Conservation (phyloP, 345 rosid genomes). For the Psidium friedrichsthalianum region DNA sequence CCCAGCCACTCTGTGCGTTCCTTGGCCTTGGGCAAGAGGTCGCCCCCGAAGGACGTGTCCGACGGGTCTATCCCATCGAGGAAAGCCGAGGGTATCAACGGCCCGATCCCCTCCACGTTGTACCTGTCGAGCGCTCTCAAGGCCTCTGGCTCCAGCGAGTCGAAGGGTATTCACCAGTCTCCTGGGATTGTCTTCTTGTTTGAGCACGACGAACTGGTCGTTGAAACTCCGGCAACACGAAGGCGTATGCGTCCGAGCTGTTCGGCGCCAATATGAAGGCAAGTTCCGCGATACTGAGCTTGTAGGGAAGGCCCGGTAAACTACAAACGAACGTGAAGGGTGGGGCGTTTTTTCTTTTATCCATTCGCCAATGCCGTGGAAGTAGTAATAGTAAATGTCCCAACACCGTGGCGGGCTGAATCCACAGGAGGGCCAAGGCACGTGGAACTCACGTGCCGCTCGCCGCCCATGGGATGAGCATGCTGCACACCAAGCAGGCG, state of each 20-base stretch:
- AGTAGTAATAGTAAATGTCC: slow-evolving; percentile 48
- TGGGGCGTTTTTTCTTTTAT: slow-evolving; percentile 6
- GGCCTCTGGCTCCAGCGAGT: slow-evolving; percentile 46
- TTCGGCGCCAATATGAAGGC: slow-evolving; percentile 43
- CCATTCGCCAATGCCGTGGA: slow-evolving; percentile 19
- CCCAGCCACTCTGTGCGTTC: slow-evolving; percentile 30
- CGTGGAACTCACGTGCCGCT: slow-evolving; percentile 31
- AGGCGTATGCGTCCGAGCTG: not conserved
- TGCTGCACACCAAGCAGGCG: slow-evolving; percentile 30
- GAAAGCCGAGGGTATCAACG: slow-evolving; percentile 31
- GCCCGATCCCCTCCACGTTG: slow-evolving; percentile 34
- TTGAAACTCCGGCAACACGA: not conserved
- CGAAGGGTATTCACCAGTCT: slow-evolving; percentile 49
- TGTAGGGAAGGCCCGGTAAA: slow-evolving; percentile 37
- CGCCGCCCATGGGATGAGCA: slow-evolving; percentile 42
- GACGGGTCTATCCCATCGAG: slow-evolving; percentile 7
- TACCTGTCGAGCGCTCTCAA: slow-evolving; percentile 14
- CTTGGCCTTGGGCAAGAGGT: slow-evolving; percentile 18
- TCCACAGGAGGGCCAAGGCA: slow-evolving; percentile 42
- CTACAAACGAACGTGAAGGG: slow-evolving; percentile 5
- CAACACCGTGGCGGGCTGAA: slow-evolving; percentile 58
- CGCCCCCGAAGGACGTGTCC: slow-evolving; percentile 18
- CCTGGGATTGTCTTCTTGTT: slow-evolving; percentile 27
- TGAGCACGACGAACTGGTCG: slow-evolving; percentile 26
- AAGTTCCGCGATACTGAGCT: slow-evolving; percentile 18